A percentile compares a stretch with the other conserved stretches of the same genome.
Conservation (phyloP, 148 eudicot genomes). For the Camellia granthamiana region DNA sequence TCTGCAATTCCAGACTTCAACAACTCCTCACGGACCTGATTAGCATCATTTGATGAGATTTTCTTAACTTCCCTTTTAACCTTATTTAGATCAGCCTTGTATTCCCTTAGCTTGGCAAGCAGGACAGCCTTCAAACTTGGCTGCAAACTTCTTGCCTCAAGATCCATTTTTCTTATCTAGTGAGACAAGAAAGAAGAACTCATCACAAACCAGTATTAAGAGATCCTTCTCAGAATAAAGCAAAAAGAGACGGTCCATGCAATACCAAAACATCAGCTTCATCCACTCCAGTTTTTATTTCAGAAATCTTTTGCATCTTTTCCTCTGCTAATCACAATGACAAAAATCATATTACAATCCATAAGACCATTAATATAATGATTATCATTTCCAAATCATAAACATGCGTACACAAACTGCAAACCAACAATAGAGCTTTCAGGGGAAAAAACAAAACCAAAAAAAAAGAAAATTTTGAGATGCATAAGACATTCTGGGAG, state of each 20-base stretch:
- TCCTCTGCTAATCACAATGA: slow-evolving; percentile 45
- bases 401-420: not conserved
- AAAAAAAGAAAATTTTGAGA: not conserved
- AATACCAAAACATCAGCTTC: slow-evolving; percentile 91
- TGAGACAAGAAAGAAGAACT: slow-evolving; percentile 14
- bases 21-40: slow-evolving; percentile 62
- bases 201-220: slow-evolving; percentile 2
- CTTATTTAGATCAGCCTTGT: slow-evolving; percentile 76
- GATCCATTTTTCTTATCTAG: slow-evolving; percentile 95
- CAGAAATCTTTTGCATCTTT: slow-evolving; percentile 63
- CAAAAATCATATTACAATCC: slow-evolving; percentile 11
- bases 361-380: not conserved
- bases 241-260: slow-evolving; percentile 8
- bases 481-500: too few species aligned
- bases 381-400: not conserved
- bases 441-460: not conserved
- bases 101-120: slow-evolving; percentile 89
- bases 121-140: slow-evolving; percentile 81
- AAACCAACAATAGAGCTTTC: not conserved
- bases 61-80: slow-evolving; percentile 73
- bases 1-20: slow-evolving; percentile 73
- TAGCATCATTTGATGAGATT: slow-evolving; percentile 49
- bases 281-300: slow-evolving; percentile 64
- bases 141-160: slow-evolving; percentile 94
- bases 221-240: not conserved